These are phyloP conservation scores for Cordyceps cateniannulata DNA, from an alignment of 2,329 filamentous ascomycete genomes.

Conservation along the genomic window DNA sequence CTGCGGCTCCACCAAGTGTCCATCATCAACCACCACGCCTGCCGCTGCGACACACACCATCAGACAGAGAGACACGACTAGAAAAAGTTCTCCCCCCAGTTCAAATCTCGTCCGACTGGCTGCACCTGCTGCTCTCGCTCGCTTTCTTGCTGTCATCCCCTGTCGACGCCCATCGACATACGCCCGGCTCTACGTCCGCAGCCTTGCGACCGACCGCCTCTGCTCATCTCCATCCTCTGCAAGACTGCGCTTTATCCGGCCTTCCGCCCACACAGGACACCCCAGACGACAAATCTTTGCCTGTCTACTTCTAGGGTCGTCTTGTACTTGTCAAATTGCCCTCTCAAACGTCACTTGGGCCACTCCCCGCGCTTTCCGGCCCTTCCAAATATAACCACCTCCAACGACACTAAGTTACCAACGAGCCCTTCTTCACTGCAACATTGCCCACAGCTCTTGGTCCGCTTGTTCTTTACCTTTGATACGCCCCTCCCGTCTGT, in stretches of 20 bases:
- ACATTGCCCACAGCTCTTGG: slow-evolving; percentile 15
- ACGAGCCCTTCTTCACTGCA: slow-evolving; percentile 19
- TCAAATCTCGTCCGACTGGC: background rate
- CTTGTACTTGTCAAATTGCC: slow-evolving; percentile 6
- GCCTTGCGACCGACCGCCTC: slow-evolving; percentile 1
- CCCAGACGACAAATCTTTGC: background rate
- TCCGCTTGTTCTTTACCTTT: slow-evolving; percentile 5
- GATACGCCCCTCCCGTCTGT: slow-evolving; percentile 7
- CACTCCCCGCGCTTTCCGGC: slow-evolving; percentile 7
- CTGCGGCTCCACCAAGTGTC: slow-evolving; percentile 2
- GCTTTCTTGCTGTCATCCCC: background rate
- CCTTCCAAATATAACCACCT: slow-evolving; percentile 13
- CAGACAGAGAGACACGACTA: background rate
- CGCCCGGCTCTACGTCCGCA: background rate
- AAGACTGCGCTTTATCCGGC: slow-evolving; percentile 2
- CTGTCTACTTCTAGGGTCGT: background rate
- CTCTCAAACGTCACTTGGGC: background rate
- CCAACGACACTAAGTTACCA: slow-evolving; percentile 19
- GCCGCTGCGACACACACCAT: background rate
- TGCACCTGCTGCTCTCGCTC: background rate
- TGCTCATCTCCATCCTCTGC: background rate
- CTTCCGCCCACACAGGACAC: slow-evolving; percentile 3
- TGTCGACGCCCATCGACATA: background rate
- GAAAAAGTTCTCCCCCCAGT: background rate
- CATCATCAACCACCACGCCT: slow-evolving; percentile 5